Conservation (phyloP, 768 basidiomycete species). For the Mycena galopus region DNA sequence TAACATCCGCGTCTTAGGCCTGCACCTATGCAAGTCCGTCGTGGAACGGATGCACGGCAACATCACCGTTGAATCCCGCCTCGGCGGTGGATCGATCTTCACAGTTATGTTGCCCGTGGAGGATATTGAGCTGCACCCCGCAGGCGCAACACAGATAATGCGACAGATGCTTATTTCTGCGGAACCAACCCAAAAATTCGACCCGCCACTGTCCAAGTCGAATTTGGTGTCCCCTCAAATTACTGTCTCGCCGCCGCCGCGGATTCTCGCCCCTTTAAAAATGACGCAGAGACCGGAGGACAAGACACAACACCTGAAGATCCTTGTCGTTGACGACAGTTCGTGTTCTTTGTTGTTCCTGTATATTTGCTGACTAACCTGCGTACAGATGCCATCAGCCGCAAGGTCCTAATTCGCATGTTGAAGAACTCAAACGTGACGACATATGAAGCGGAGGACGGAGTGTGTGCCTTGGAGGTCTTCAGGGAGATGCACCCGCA, state of each 20-base stretch:
- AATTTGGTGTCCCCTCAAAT: background rate
- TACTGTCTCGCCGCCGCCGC: background rate
- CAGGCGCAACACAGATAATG: background rate
- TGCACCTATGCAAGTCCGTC: conserved; percentile 27
- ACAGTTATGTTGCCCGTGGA: conserved; percentile 24
- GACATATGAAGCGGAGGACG: conserved; percentile 27
- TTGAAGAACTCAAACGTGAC: conserved; percentile 22
- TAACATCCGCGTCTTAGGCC: conserved; percentile 5
- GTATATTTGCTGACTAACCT: background rate
- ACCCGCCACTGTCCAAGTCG: background rate
- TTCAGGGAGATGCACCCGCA: conserved; percentile 25
- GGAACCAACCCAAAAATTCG: background rate
- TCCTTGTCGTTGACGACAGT: conserved; percentile 35
- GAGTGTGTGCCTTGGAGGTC: conserved; percentile 21
- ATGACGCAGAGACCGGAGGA: background rate
- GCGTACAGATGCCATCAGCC: conserved; percentile 25
- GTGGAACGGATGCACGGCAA: conserved; percentile 24
- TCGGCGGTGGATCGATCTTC: conserved; percentile 11
- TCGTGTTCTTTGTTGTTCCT: background rate
- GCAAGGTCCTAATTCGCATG: conserved; percentile 30
- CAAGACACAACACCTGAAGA: conserved; percentile 15
- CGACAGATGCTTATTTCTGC: background rate
- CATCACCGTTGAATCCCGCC: conserved; percentile 22
- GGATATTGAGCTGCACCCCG: background rate
- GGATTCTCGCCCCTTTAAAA: background rate